Base-by-base conservation (phyloP, 2,329 filamentous ascomycete genomes). In the Septoria linicola region DNA sequence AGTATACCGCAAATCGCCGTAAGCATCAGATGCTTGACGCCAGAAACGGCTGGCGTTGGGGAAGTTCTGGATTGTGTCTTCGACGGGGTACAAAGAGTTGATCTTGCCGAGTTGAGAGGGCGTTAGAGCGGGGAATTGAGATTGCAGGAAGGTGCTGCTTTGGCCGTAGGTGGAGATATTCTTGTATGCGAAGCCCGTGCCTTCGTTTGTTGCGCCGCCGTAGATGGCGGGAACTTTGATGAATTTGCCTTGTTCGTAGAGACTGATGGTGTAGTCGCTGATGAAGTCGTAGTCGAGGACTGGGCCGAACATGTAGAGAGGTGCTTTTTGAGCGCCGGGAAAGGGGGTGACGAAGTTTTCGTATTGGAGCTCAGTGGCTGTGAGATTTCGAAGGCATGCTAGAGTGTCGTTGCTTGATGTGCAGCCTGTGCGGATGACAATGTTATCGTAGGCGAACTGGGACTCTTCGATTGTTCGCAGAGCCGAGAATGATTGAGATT, bases 1-100 rank as follows among this genome's bases (percentile, higher is more conserved):
- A 58, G 74, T 82, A 66, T 86, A 86, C 4, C 82, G 75, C 59
- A 85, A 74, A 57, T 87, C 82, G 13, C 83, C 83, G 58, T 85
- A 85, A 3, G 76, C 80, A 37, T 80, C 76, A 51, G 76, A 73
- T 1, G 76, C 72, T 46, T 82, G 78, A 1, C 76, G 75, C 80
- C 82, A 87, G 67, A 78, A 84, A 27, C 71, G 68, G 1, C 80
- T 79, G 1, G 70, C 62, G 41, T 67, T 66, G 0, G 76, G 73
- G 59, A 80, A 84, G 10, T 19, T 20, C 2, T 65, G 67, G 0
- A 68, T 62, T 4, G 65, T 70, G 32, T 71, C 63, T 25, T 71
- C 60, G 25, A 76, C 75, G 10, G 83, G 79, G 62, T 85, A 88
- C 16, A 81, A 68, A 0, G 61, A 40, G 62, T 82, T 77, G 56